These are phyloP conservation scores for Hanseniaspora meyeri DNA, from an alignment of 805 yeast species.

Conservation along the genomic window DNA sequence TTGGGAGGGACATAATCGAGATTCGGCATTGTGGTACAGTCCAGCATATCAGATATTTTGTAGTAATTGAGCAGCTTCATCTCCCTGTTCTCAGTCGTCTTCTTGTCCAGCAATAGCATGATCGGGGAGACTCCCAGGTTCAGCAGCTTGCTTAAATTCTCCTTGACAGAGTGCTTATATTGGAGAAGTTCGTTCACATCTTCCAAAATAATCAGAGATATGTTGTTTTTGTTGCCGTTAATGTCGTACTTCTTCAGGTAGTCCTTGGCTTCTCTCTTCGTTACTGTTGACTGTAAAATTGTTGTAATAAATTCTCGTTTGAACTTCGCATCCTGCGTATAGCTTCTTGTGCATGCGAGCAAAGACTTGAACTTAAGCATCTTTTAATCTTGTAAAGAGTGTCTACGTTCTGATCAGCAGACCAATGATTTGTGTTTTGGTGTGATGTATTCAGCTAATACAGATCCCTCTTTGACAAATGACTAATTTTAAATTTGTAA, in stretches of 20 bases:
- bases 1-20: constrained; percentile 50
- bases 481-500: too few species aligned
- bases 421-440: not conserved
- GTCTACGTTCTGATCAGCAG: not conserved
- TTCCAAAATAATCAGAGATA: constrained; percentile 24
- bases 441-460: too few species aligned
- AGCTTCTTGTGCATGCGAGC: not conserved
- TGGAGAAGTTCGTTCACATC: constrained; percentile 16
- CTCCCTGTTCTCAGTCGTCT: not conserved
- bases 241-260: constrained; percentile 57
- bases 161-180: not conserved
- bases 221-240: constrained; percentile 17
- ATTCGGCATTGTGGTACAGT: constrained; percentile 24
- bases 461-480: too few species aligned
- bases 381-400: not conserved
- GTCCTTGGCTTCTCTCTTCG: constrained; percentile 80
- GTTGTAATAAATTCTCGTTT: constrained; percentile 67
- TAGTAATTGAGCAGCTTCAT: constrained; percentile 16
- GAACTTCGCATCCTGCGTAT: constrained; percentile 27
- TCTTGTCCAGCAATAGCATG: constrained; percentile 37
- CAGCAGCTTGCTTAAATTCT: constrained; percentile 19
- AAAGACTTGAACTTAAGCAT: not conserved
- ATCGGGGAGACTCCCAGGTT: constrained; percentile 60
- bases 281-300: constrained; percentile 78
- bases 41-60: constrained; percentile 25